Evolutionary conservation across 2,329 filamentous ascomycete genomes (phyloP).

Genomic region (Trichoderma brevicompactum): DNA sequence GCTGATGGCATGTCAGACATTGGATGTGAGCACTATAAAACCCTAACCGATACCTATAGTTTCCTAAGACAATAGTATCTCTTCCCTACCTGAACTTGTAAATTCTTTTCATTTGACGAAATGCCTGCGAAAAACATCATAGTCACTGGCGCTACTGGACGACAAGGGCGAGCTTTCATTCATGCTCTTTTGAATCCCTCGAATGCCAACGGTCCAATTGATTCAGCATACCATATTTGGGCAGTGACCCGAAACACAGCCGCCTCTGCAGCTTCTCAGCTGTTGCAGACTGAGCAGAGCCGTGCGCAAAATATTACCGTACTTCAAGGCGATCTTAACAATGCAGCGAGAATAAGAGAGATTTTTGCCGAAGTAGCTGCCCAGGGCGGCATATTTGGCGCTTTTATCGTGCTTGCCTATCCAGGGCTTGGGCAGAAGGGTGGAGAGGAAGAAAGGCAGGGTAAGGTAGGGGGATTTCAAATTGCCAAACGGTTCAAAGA

Average conservation of each 20-base stretch:
- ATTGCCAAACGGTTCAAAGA: not conserved
- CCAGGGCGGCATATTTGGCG: constrained; percentile 17
- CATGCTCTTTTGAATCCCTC: constrained; percentile 11
- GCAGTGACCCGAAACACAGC: constrained; percentile 3
- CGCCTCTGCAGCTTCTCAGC: not conserved
- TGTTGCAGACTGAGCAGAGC: not conserved
- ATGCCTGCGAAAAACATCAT: constrained; percentile 20
- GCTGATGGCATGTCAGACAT: too few relatives aligned
- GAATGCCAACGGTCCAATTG: not conserved
- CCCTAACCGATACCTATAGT: not conserved
- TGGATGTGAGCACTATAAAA: not conserved
- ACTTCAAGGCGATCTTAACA: constrained; percentile 13
- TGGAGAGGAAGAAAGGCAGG: constrained; percentile 20
- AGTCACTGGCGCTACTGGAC: constrained; percentile 25
- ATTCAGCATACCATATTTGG: not conserved
- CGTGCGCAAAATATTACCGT: not conserved
- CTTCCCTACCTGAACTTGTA: too few relatives aligned
- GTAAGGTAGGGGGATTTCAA: not conserved
- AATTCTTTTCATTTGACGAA: not conserved
- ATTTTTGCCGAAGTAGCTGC: constrained; percentile 17
- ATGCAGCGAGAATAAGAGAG: not conserved
- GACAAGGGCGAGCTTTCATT: constrained; percentile 20
- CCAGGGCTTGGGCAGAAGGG: constrained; percentile 26
- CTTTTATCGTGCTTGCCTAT: constrained; percentile 17
- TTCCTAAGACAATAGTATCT: not conserved